Evolutionary conservation across 2,329 filamentous ascomycete genomes (phyloP), one percentile per base, ranked within the genome.

Genomic region (Trichoderma semiorbis): DNA sequence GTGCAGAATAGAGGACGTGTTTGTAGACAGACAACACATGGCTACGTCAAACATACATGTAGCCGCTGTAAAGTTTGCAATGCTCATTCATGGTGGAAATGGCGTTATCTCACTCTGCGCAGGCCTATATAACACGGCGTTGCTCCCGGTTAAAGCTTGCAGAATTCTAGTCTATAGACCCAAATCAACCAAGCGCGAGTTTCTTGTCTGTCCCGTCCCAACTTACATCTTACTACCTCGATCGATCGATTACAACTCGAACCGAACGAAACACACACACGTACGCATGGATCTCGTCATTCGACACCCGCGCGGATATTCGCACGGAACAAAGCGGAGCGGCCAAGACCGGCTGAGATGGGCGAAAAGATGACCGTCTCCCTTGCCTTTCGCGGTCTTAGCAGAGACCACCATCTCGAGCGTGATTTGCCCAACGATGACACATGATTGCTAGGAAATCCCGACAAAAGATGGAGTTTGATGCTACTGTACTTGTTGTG

Each of bases 271-370:
- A 43, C 39, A 28, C 16, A 14, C 16, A 16, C 21, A 26, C 21
- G 5, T 10, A n/a, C 7, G 11, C 34, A 53, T 53, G n/a, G 47
- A 12, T 24, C 11, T 24, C 47, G 47, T 53, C 47, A 53, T 53
- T 53, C 47, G 21, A 53, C 11, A 43, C 39, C 16, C 47, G 21
- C 47, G 47, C 47, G 47, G 47, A 21, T 24, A 24, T 53, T 63
- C 16, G 14, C 24, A 26, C 53, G 57, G 63, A 69, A 30, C 14
- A 34, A n/a, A 61, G 57, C 55, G 24, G 66, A 62, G 28, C 66
- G 66, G 66, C 57, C 62, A 69, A 43, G 39, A 16, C 28, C 66
- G 66, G 66, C 57, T 69, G 57, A 69, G 57, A 62, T 62, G 66
- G 66, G 63, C 26, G 28, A 62, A 50, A 18, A 62, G 66, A 69